Evolutionary conservation across 2,329 filamentous ascomycete species (phyloP).

Genomic region (Alternaria burnsii): DNA sequence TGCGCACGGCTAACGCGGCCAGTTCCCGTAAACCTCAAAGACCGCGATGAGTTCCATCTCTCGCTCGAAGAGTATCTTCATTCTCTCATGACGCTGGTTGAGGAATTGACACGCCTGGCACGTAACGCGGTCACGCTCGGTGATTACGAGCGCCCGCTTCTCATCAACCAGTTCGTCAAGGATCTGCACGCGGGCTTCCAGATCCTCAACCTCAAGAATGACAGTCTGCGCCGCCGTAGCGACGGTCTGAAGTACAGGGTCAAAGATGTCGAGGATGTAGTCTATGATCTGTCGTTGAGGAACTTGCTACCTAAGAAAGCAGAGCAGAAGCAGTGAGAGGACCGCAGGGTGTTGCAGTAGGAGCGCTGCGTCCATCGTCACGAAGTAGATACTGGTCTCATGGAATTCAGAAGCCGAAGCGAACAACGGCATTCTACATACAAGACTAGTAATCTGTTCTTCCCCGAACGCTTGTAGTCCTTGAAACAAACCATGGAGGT

Average conservation of each 20-base stretch:
- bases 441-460: not conserved
- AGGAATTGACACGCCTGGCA: constrained; percentile 88
- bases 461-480: not conserved
- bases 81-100: constrained; percentile 83
- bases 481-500: constrained; percentile 6
- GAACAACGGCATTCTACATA: not conserved
- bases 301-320: constrained; percentile 68
- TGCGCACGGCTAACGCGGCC: constrained; percentile 14
- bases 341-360: not conserved
- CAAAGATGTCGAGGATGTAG: constrained; percentile 97
- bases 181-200: constrained; percentile 96
- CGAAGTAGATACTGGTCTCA: not conserved
- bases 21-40: constrained; percentile 93
- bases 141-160: constrained; percentile 83
- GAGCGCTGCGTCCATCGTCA: not conserved
- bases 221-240: constrained; percentile 83
- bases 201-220: constrained; percentile 96
- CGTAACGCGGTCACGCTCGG: constrained; percentile 94
- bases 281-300: constrained; percentile 90
- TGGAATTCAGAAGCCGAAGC: too few relatives aligned
- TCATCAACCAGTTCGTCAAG: constrained; percentile 92
- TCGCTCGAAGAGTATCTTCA: constrained; percentile 98
- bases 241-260: constrained; percentile 97
- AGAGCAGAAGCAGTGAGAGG: constrained; percentile 15
- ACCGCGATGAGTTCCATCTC: constrained; percentile 89